Base-by-base conservation (phyloP, 306 rosid genomes). In the Casuarina glauca region DNA sequence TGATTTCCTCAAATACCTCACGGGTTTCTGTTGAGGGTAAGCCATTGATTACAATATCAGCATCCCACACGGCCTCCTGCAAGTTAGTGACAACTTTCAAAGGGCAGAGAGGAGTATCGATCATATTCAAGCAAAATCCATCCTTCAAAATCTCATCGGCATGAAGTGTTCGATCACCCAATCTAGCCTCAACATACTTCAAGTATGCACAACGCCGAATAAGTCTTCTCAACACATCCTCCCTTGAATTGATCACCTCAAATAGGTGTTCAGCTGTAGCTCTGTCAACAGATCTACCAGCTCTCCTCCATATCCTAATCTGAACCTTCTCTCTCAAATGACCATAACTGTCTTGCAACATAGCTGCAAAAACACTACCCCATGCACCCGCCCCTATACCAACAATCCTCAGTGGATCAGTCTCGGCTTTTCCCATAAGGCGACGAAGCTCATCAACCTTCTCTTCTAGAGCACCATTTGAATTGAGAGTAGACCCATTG, bases 41-140 rank as follows among this genome's bases (percentile, higher is more conserved):
- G 53, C 98, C 97, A 86, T 94, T 94, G 36, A 94, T 86, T 69
- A 94, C 90, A 68, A 94, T 87, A 72, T 94, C 98, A 32, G 98
- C 98, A 85, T 94, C 98, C 98, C 98, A 94, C 10, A 94, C 91
- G 86, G 98, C 98, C 88, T 94, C 98, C 84, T 94, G 97, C 87
- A 94, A 86, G 74, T 92, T 94, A 5, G 91, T 94, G 78, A 94
- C 98, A 79, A 94, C 98, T 84, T 94, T 94, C 79, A 94, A 77
- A 82, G 98, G 97, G 72, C 97, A 92, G 49, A 94, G 70, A 79
- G 98, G 98, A 4, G 98, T 94, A 68, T 94, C 95, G 52, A 94
- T 88, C 97, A 94, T 94, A 74, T 94, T 94, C 88, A 90, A 73
- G 73, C 98, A 94, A 78, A 94, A 94, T 32, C 98, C 98, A 42